Evolutionary conservation across 306 rosid species (phyloP).

Genomic region (Cercis canadensis): DNA sequence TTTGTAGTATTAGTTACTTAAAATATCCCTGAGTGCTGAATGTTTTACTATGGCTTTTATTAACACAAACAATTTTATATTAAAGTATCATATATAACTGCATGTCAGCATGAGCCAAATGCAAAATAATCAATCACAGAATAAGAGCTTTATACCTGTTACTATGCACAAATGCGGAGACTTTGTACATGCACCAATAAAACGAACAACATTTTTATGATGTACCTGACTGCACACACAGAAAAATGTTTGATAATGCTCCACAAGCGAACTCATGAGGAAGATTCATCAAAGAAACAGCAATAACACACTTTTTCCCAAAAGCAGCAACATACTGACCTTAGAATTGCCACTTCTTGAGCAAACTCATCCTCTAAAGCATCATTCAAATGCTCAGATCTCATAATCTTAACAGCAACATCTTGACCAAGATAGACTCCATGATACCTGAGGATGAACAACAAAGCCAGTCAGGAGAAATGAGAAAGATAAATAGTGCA

Average conservation of each 20-base stretch:
- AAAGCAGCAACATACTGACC: constrained; percentile 51
- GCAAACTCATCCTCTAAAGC: constrained; percentile 91
- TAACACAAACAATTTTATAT: neutral
- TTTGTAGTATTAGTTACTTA: neutral
- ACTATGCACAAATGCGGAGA: constrained; percentile 89
- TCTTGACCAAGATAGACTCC: constrained; percentile 91
- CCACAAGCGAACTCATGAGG: constrained; percentile 24
- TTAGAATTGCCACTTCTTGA: constrained; percentile 92
- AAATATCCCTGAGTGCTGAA: constrained; percentile 5
- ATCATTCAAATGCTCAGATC: constrained; percentile 83
- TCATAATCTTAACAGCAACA: constrained; percentile 94
- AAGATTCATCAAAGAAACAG: constrained; percentile 18
- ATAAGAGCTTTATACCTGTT: constrained; percentile 64
- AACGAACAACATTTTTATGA: constrained; percentile 91
- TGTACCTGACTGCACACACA: constrained; percentile 75
- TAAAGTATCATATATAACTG: constrained; percentile 25
- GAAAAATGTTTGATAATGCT: constrained; percentile 5
- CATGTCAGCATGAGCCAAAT: constrained; percentile 16
- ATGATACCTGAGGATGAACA: constrained; percentile 60
- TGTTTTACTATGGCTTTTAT: neutral
- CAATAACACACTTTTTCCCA: too few relatives aligned
- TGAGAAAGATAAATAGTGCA: constrained; percentile 8
- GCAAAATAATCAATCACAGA: constrained; percentile 16
- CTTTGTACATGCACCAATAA: constrained; percentile 92
- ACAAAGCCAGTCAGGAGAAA: constrained; percentile 29